Base-by-base conservation (phyloP, 208 protist genomes). In the Crithidia mellificae region DNA sequence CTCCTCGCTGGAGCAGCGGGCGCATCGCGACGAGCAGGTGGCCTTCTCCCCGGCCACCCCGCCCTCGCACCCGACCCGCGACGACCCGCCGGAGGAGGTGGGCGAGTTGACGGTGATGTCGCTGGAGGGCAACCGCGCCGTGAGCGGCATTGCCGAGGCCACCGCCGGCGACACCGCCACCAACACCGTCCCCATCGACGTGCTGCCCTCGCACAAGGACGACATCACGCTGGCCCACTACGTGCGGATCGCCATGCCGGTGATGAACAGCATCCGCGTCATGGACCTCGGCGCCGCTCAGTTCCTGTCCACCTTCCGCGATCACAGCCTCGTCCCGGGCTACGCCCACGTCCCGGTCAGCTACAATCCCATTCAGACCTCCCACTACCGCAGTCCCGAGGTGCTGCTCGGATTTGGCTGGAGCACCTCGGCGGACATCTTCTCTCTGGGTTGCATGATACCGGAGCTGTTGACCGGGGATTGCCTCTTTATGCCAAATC, bases 241-340 rank as follows among this genome's bases (percentile, higher is more conserved):
- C 25, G 75, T 88, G 24, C 55, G 68, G 8, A 76, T 87, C 14
- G 41, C 59, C 11, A 65, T 92, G 63, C 89, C 89, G 36, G 68
- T 81, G 7, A 77, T 82, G 55, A 87, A 86, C 75, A 68, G 68
- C 51, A 71, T 96, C 52, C 92, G 86, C 7, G 74, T 92, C 38
- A 96, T 95, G 90, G 84, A 87, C 62, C 87, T 74, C 62, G 88
- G 22, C 78, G 94, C 6, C 82, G 90, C 36, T 92, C 98, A n/a
- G 97, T 99, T 49, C 73, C 99, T 8, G 97, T 97, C 15, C 98
- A 99, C 80, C 98, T 99, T 68, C n/a, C n/a, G n/a, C n/a, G 98
- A 98, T 55, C 99, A 99, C 87, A 98, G 97, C 39, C 99, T n/a
- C n/a, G n/a, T n/a, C n/a, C n/a, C n/a, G n/a, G n/a, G 98, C 85